Evolutionary conservation across 2,329 filamentous ascomycete genomes (phyloP).

Genomic region (Escovopsis sp.): DNA sequence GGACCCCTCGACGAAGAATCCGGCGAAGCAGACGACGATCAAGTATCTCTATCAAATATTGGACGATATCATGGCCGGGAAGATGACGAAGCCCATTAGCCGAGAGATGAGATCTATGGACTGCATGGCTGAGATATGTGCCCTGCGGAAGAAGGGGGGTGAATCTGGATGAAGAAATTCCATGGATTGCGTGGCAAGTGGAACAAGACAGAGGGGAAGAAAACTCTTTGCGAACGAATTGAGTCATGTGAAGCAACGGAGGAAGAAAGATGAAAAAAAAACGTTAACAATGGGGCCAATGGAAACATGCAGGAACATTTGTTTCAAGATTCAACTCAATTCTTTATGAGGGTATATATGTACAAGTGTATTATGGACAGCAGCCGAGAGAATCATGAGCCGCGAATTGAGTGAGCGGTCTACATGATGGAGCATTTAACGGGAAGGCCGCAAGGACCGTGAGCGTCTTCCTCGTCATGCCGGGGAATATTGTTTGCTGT

Average conservation of each 20-base stretch:
- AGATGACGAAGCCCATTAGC: constrained; percentile 9
- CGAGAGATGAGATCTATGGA: constrained; percentile 13
- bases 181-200: not conserved
- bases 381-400: not conserved
- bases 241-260: too few species aligned
- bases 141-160: constrained; percentile 12
- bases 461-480: constrained; percentile 33
- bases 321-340: not conserved
- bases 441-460: constrained; percentile 65
- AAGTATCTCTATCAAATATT: constrained; percentile 14
- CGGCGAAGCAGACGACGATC: constrained; percentile 12
- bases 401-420: constrained; percentile 4
- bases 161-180: not conserved
- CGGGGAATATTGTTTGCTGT: constrained; percentile 13
- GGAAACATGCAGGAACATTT: not conserved
- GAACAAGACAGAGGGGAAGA: too few species aligned
- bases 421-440: constrained; percentile 56
- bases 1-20: constrained; percentile 9
- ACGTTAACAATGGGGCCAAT: too few species aligned
- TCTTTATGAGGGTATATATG: constrained; percentile 7
- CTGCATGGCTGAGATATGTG: constrained; percentile 16
- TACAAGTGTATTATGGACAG: constrained; percentile 4
- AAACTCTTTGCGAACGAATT: too few species aligned
- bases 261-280: too few species aligned
- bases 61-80: constrained; percentile 11